Evolutionary conservation across 2,329 filamentous ascomycete species (phyloP).

Genomic region (Clarireedia sp.): DNA sequence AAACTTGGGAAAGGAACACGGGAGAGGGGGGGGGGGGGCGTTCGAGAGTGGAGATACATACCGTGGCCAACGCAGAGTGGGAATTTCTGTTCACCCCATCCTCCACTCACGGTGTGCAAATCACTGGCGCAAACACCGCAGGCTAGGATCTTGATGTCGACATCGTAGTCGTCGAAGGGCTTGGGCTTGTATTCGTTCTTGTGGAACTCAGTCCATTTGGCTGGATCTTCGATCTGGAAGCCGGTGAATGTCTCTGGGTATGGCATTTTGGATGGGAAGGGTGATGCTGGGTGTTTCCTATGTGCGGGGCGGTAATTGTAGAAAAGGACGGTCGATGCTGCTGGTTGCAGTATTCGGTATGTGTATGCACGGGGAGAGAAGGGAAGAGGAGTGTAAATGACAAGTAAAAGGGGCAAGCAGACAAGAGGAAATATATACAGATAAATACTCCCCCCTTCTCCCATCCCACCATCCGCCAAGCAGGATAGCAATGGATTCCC

Average conservation of each 20-base stretch:
- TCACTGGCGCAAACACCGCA: slow-evolving; percentile 72
- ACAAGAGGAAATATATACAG: background rate
- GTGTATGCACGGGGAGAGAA: no score
- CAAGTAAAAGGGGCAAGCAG: background rate
- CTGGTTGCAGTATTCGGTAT: no score
- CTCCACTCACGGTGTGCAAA: slow-evolving; percentile 60
- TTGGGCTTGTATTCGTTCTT: slow-evolving; percentile 64
- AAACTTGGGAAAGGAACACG: no score
- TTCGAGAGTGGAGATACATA: slow-evolving; percentile 13
- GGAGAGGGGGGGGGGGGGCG: background rate
- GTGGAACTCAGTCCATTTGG: slow-evolving; percentile 28
- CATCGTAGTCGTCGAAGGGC: slow-evolving; percentile 77
- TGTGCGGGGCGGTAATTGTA: background rate
- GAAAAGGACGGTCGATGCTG: no score
- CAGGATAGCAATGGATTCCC: background rate
- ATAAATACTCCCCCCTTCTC: slow-evolving; percentile 1
- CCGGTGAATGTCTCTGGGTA: slow-evolving; percentile 53
- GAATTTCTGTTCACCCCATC: slow-evolving; percentile 43
- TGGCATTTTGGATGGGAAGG: slow-evolving; percentile 15
- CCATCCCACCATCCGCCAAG: background rate
- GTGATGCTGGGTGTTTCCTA: no score
- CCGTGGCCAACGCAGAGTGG: slow-evolving; percentile 45
- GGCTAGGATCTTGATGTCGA: slow-evolving; percentile 79
- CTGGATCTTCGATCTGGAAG: slow-evolving; percentile 43
- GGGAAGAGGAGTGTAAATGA: background rate